Percentiles rank a stretch among this genome's conserved stretches.
phyloP scores from a whole-genome alignment of 1,284 basidiomycete genomes.

The Laetiporus sulphureus region DNA sequence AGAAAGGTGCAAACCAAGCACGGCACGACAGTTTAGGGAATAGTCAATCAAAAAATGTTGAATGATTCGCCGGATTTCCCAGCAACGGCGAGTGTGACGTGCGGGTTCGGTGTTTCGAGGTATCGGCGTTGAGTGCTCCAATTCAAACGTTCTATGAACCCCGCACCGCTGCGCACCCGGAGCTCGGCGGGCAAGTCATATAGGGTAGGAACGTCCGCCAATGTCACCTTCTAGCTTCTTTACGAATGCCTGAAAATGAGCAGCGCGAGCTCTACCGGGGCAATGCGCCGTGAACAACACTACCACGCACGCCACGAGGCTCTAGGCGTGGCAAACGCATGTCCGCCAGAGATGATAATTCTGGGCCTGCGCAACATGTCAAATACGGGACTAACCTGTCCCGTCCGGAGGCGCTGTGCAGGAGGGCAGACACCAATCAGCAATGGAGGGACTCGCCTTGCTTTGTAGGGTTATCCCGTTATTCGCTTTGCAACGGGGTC shows the following conservation, averaged over 20 bases:
- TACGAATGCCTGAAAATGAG: background rate
- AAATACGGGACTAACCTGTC: constrained; percentile 9
- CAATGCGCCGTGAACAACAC: constrained; percentile 3
- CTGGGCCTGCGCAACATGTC: constrained; percentile 17
- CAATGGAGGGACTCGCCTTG: too few relatives aligned
- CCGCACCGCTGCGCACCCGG: constrained; percentile 1
- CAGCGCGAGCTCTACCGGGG: background rate
- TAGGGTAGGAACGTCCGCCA: background rate
- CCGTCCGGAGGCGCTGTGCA: background rate
- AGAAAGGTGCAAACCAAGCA: constrained; percentile 18
- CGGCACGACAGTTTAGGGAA: constrained; percentile 15
- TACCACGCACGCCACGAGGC: constrained; percentile 23
- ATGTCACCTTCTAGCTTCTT: constrained; percentile 9
- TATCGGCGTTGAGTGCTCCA: constrained; percentile 1
- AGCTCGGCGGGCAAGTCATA: background rate
- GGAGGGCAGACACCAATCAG: constrained; percentile 5
- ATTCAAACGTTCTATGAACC: constrained; percentile 1
- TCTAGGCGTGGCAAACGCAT: constrained; percentile 19
- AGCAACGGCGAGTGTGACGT: constrained; percentile 13
- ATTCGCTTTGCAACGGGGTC: too few relatives aligned
- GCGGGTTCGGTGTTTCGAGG: constrained; percentile 13
- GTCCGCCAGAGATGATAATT: constrained; percentile 14
- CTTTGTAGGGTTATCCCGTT: too few relatives aligned
- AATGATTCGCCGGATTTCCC: constrained; percentile 18
- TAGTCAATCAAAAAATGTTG: constrained; percentile 21